Conservation (phyloP, 2,329 filamentous ascomycete species). For the Lasiodiplodia hormozganensis region DNA sequence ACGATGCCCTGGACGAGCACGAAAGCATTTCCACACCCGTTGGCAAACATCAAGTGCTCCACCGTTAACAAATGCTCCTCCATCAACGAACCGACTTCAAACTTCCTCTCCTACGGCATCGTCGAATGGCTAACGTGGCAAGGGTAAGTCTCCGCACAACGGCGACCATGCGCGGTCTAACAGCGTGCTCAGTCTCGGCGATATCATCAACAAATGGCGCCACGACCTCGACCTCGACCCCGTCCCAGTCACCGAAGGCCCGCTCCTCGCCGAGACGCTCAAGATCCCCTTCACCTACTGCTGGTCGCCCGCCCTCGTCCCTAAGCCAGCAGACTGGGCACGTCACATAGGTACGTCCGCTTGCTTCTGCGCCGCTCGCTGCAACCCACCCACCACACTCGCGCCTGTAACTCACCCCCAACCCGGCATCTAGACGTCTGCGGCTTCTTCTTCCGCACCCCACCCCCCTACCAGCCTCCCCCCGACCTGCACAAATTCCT, state of each 20-base stretch:
- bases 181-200: conserved; percentile 44
- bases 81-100: no score
- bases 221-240: conserved; percentile 50
- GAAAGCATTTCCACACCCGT: conserved; percentile 55
- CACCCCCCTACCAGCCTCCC: conserved; percentile 49
- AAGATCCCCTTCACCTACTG: conserved; percentile 54
- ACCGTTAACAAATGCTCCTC: conserved; percentile 43
- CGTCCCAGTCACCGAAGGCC: conserved; percentile 46
- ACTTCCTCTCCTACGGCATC: conserved; percentile 56
- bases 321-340: conserved; percentile 51
- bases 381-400: no score
- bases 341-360: conserved; percentile 43
- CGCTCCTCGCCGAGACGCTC: conserved; percentile 45
- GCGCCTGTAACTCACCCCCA: no score
- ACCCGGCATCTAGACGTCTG: no score
- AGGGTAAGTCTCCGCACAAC: conserved; percentile 41
- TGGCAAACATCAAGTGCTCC: conserved; percentile 54
- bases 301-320: conserved; percentile 53
- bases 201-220: conserved; percentile 55
- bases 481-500: conserved; percentile 54
- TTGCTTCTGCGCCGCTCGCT: no score
- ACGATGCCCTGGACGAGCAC: conserved; percentile 60
- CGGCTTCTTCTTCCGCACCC: conserved; percentile 55
- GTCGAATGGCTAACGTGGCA: conserved; percentile 61
- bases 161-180: conserved; percentile 29